These are phyloP conservation scores for Talaromyces rugulosus DNA, from an alignment of 2,329 filamentous ascomycete genomes.

Conservation along the genomic window DNA sequence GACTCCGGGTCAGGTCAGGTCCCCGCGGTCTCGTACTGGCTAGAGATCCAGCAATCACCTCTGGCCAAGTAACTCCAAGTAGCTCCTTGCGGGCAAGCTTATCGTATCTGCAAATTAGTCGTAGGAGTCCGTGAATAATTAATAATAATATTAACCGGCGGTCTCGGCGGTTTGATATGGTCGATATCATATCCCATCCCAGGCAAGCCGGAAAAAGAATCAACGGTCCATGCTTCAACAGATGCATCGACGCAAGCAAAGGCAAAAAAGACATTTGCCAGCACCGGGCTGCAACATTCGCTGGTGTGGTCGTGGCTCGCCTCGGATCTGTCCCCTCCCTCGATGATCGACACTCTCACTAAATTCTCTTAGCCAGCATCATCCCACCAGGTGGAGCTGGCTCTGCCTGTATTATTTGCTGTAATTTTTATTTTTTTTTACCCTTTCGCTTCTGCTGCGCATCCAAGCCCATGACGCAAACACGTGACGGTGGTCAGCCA, in stretches of 20 bases:
- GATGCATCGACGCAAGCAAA: not conserved
- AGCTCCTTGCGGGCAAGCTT: not conserved
- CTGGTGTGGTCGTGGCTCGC: not conserved
- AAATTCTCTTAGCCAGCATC: not conserved
- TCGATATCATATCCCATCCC: not conserved
- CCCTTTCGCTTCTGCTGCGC: constrained; percentile 15
- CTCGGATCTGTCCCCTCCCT: not conserved
- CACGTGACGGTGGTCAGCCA: constrained; percentile 26
- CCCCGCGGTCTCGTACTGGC: not conserved
- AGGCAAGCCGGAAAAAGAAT: no score
- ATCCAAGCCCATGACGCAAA: constrained; percentile 31
- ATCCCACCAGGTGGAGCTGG: constrained; percentile 8
- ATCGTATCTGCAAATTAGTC: not conserved
- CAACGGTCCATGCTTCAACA: not conserved
- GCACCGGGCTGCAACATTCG: not conserved
- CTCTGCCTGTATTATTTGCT: not conserved
- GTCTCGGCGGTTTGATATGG: not conserved
- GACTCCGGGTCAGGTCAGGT: not conserved
- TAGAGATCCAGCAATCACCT: not conserved
- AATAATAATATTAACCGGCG: not conserved
- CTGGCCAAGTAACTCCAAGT: not conserved
- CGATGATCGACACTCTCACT: constrained; percentile 4
- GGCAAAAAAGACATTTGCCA: not conserved
- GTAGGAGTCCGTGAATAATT: not conserved
- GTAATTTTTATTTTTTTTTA: constrained; percentile 8